These are phyloP conservation scores for Forsythia suspensa DNA, from an alignment of 257 asterid genomes.

Conservation along the genomic window DNA sequence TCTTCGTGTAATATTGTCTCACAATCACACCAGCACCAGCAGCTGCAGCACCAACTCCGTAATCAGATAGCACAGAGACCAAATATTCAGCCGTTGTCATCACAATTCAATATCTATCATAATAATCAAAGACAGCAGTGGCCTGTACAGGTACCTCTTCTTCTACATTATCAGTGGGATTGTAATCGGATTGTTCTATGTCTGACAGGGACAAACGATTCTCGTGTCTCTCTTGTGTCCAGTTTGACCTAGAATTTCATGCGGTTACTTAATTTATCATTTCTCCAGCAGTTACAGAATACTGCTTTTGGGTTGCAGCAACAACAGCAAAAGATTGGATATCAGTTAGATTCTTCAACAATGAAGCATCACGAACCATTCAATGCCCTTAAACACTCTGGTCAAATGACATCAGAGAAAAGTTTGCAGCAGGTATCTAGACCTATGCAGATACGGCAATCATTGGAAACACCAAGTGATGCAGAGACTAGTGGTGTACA, in stretches of 20 bases:
- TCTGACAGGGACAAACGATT: background rate
- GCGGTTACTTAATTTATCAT: background rate
- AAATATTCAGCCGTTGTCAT: slow-evolving; percentile 12
- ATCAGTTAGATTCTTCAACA: slow-evolving; percentile 17
- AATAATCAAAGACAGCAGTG: slow-evolving; percentile 23
- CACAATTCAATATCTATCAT: slow-evolving; percentile 20
- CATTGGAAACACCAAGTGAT: slow-evolving; percentile 18
- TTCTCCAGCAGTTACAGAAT: background rate
- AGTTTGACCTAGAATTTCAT: background rate
- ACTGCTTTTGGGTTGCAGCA: slow-evolving; percentile 1
- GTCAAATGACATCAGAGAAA: slow-evolving; percentile 20
- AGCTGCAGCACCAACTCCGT: slow-evolving; percentile 6
- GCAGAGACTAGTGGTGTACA: slow-evolving; percentile 9
- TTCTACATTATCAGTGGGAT: background rate
- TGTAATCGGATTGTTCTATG: background rate
- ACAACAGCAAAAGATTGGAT: slow-evolving; percentile 22
- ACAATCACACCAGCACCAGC: slow-evolving; percentile 17
- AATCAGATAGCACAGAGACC: slow-evolving; percentile 12
- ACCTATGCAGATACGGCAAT: background rate
- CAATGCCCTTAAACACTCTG: slow-evolving; percentile 23
- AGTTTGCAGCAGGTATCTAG: background rate
- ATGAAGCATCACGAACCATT: slow-evolving; percentile 19
- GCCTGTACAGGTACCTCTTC: slow-evolving; percentile 26
- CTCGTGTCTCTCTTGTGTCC: background rate
- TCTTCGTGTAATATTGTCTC: slow-evolving; percentile 14